These are phyloP conservation scores for Capsella rubella DNA, from an alignment of 441 rosid species.

Conservation along the genomic window DNA sequence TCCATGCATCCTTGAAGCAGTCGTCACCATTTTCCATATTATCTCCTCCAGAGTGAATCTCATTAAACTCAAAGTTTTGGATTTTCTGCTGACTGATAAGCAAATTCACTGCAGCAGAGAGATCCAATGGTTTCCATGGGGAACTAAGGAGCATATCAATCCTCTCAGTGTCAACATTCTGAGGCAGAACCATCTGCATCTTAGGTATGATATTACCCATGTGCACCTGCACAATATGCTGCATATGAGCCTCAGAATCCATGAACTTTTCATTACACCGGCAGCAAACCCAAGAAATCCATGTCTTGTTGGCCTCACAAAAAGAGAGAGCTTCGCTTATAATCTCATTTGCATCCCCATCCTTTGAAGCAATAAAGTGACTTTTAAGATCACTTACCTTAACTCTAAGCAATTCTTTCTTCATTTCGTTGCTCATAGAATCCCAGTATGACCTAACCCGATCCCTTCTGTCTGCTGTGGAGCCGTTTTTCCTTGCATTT, in stretches of 20 bases:
- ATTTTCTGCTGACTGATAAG: conserved; percentile 54
- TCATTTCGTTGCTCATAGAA: conserved; percentile 62
- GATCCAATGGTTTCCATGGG: conserved; percentile 89
- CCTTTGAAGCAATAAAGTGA: conserved; percentile 65
- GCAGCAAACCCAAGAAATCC: conserved; percentile 88
- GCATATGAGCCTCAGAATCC: conserved; percentile 70
- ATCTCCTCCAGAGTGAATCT: conserved; percentile 49
- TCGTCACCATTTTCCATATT: conserved; percentile 61
- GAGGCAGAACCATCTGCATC: conserved; percentile 81
- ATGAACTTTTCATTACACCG: conserved; percentile 65
- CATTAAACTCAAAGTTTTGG: conserved; percentile 50
- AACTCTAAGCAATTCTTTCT: conserved; percentile 66
- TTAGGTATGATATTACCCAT: conserved; percentile 73
- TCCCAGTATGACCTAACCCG: conserved; percentile 73
- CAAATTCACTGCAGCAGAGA: conserved; percentile 64
- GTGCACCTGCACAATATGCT: conserved; percentile 81
- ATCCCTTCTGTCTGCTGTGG: conserved; percentile 66
- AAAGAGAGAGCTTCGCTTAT: conserved; percentile 67
- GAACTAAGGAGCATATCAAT: conserved; percentile 70
- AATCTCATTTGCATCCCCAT: conserved; percentile 60
- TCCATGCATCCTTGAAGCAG: conserved; percentile 78
- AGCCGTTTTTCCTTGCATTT: conserved; percentile 60
- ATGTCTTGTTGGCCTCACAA: conserved; percentile 66
- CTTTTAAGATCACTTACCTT: conserved; percentile 62
- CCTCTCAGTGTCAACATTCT: conserved; percentile 69